Evolutionary conservation across 1,284 basidiomycete genomes (phyloP).

Genomic region (Taiwanofungus camphoratus): DNA sequence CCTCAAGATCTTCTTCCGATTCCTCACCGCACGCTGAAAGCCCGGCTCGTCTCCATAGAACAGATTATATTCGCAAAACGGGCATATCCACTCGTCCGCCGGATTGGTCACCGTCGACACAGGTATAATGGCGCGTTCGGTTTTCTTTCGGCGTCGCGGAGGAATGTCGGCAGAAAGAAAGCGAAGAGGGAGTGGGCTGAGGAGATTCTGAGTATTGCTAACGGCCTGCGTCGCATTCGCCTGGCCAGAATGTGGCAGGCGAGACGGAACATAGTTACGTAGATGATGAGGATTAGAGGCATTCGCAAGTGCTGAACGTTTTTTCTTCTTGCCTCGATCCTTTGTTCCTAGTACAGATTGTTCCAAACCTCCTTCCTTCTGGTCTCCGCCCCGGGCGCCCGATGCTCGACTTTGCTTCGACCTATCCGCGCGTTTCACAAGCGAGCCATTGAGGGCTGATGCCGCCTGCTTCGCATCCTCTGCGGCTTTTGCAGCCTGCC

Average conservation of each 20-base stretch:
- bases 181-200: constrained; percentile 54
- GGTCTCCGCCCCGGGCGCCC: constrained; percentile 22
- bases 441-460: constrained; percentile 24
- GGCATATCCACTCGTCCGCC: constrained; percentile 84
- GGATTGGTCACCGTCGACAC: constrained; percentile 48
- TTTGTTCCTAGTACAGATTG: constrained; percentile 32
- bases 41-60: constrained; percentile 74
- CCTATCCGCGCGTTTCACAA: constrained; percentile 36
- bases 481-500: constrained; percentile 56
- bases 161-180: constrained; percentile 67
- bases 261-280: constrained; percentile 80
- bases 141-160: constrained; percentile 38
- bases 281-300: constrained; percentile 89
- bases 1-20: constrained; percentile 73
- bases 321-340: constrained; percentile 71
- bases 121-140: constrained; percentile 17
- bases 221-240: constrained; percentile 33
- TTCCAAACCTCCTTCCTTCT: constrained; percentile 33
- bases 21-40: constrained; percentile 61
- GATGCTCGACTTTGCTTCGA: constrained; percentile 32
- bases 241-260: constrained; percentile 56
- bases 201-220: constrained; percentile 39
- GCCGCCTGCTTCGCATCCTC: constrained; percentile 44
- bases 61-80: constrained; percentile 81
- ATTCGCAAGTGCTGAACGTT: constrained; percentile 78